phyloP scores from a whole-genome alignment of 257 asterid species.

The Jacaranda mimosifolia region DNA sequence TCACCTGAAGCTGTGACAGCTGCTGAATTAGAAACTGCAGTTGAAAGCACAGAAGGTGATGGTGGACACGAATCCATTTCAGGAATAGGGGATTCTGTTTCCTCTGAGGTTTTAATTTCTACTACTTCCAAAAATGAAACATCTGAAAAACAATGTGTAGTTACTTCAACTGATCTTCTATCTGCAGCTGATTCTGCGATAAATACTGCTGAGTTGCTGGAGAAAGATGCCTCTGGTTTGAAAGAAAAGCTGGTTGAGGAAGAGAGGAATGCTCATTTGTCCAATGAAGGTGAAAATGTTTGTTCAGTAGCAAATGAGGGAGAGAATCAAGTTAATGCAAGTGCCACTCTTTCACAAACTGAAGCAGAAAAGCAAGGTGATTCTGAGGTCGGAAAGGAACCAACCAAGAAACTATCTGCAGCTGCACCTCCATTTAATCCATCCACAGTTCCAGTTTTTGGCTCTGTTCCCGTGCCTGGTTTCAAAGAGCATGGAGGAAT shows the following conservation, averaged over 20 bases:
- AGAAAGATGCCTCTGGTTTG: slow-evolving; percentile 44
- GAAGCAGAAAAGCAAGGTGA: slow-evolving; percentile 63
- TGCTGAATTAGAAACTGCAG: slow-evolving; percentile 40
- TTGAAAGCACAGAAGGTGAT: slow-evolving; percentile 42
- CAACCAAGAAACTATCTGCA: slow-evolving; percentile 78
- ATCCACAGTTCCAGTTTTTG: slow-evolving; percentile 60
- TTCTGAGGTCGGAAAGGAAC: slow-evolving; percentile 63
- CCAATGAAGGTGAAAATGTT: slow-evolving; percentile 33
- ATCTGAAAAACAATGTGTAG: slow-evolving; percentile 37
- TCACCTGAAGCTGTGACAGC: slow-evolving; percentile 33
- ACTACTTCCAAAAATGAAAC: slow-evolving; percentile 29
- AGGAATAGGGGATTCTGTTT: slow-evolving; percentile 37
- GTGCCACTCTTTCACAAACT: slow-evolving; percentile 38
- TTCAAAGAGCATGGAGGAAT: slow-evolving; percentile 78
- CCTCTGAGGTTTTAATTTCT: slow-evolving; percentile 38
- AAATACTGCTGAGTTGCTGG: slow-evolving; percentile 36
- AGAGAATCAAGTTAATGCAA: slow-evolving; percentile 46
- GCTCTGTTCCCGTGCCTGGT: slow-evolving; percentile 61
- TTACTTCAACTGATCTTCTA: slow-evolving; percentile 37
- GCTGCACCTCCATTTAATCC: slow-evolving; percentile 91
- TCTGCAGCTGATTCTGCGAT: slow-evolving; percentile 36
- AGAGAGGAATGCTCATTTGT: slow-evolving; percentile 38
- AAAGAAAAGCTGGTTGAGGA: slow-evolving; percentile 41
- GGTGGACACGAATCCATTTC: slow-evolving; percentile 27
- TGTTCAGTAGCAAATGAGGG: slow-evolving; percentile 43